These are phyloP conservation scores for Crucihimalaya himalaica DNA, from an alignment of 345 rosid genomes.

Conservation along the genomic window DNA sequence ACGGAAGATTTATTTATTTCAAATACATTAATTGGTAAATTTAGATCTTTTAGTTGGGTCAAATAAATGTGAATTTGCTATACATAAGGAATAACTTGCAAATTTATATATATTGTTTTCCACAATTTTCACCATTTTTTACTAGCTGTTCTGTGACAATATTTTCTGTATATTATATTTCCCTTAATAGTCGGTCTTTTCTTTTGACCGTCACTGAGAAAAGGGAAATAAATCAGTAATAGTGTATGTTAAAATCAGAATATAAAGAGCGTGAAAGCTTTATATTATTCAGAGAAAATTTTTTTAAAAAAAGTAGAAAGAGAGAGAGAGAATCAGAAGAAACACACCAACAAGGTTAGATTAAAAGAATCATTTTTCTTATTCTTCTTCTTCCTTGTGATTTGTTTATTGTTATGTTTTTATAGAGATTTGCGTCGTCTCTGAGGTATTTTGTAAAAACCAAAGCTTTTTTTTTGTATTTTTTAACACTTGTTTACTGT, in stretches of 20 bases:
- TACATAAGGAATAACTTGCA: conserved; percentile 4
- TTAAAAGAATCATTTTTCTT: conserved; percentile 24
- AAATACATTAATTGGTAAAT: not conserved
- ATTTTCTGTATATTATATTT: conserved; percentile 20
- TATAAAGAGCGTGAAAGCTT: conserved; percentile 38
- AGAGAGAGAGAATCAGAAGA: conserved; percentile 19
- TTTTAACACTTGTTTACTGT: conserved; percentile 34
- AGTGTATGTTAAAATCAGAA: not conserved
- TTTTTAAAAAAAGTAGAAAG: not conserved
- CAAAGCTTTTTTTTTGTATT: not conserved
- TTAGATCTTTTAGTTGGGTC: not conserved
- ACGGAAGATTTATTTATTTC: not conserved
- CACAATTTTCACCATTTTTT: not conserved
- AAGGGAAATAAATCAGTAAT: conserved; percentile 14
- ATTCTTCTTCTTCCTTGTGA: conserved; percentile 9
- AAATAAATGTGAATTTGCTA: not conserved
- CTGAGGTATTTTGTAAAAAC: conserved; percentile 23
- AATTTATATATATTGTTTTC: not conserved
- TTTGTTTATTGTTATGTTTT: conserved; percentile 34
- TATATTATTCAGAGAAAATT: not conserved
- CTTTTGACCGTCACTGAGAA: conserved; percentile 34
- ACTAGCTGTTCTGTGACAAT: conserved; percentile 3
- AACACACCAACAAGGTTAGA: conserved; percentile 32
- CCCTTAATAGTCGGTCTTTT: not conserved
- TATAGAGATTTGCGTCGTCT: conserved; percentile 40